Evolutionary conservation across 495 filamentous ascomycete genomes (phyloP).

Genomic region (Mycothermus thermophilus): DNA sequence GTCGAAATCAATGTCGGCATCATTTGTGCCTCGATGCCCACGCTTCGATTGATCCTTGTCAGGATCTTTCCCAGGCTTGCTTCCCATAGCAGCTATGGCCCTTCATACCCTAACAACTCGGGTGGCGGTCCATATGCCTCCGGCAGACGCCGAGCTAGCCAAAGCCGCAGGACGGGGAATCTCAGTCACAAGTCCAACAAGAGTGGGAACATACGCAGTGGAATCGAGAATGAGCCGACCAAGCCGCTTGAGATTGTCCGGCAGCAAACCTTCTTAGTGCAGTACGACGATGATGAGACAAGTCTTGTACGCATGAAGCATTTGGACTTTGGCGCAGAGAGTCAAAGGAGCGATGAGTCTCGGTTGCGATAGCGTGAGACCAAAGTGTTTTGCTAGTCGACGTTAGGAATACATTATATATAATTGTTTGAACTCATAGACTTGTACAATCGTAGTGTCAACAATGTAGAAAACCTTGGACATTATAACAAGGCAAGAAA

Average conservation of each 20-base stretch:
- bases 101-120: background rate
- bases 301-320: constrained; percentile 5
- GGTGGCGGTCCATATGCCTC: background rate
- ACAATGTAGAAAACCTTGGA: too few relatives aligned
- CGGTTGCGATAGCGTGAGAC: too few relatives aligned
- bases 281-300: constrained; percentile 5
- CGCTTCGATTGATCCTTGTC: constrained; percentile 12
- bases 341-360: too few relatives aligned
- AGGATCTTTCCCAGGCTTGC: constrained; percentile 10
- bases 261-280: constrained; percentile 3
- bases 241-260: constrained; percentile 1
- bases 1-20: constrained; percentile 16
- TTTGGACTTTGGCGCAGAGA: too few relatives aligned
- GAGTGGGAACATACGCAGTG: background rate
- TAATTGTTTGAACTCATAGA: too few relatives aligned
- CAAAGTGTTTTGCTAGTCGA: too few relatives aligned
- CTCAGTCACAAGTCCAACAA: background rate
- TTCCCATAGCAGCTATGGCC: constrained; percentile 2
- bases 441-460: too few relatives aligned
- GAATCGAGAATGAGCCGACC: background rate
- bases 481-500: too few relatives aligned
- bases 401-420: too few relatives aligned
- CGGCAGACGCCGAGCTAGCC: background rate
- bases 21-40: constrained; percentile 20
- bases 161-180: background rate